Base-by-base conservation (phyloP, 192 early-diverging fungal species). In the Entomortierella beljakovae region DNA sequence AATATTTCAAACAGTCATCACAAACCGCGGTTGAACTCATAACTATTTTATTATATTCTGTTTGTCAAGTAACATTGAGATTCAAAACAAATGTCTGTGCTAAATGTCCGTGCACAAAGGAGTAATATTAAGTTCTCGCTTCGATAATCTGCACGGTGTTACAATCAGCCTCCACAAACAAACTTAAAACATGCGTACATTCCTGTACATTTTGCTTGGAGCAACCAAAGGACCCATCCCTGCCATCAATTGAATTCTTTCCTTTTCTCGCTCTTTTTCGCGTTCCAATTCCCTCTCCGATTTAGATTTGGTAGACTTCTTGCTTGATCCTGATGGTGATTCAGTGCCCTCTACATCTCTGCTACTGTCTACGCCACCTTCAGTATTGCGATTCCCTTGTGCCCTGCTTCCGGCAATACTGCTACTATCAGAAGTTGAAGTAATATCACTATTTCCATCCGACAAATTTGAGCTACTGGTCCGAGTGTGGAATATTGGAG, bases 131-230 rank as follows among this genome's bases (percentile, higher is more conserved):
- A n/a, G n/a, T n/a, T n/a, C n/a, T n/a, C n/a, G n/a, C n/a, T n/a
- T n/a, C n/a, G n/a, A n/a, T n/a, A n/a, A n/a, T n/a, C n/a, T n/a
- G n/a, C n/a, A n/a, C n/a, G n/a, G n/a, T n/a, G n/a, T n/a, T n/a
- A n/a, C n/a, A n/a, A n/a, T n/a, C n/a, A n/a, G n/a, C n/a, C n/a
- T n/a, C n/a, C n/a, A n/a, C n/a, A 11, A 8, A 43, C 42, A 8
- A 18, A 15, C 6, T 51, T 53, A 77, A 11, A 77, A 69, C 74
- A 77, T 77, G 25, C 74, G 65, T 54, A 69, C 74, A 40, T 77
- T 77, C 28, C 74, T 58, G 29, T 77, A 77, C 74, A 77, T 77
- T 61, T 77, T 77, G 66, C 64, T 64, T 2, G 74, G 66, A 46
- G 68, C 66, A 29, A 64, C 66, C 3, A 69, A 54, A 28, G 74